These are phyloP conservation scores for Fusarium caatingaense DNA, from an alignment of 2,329 filamentous ascomycete genomes.

Conservation along the genomic window DNA sequence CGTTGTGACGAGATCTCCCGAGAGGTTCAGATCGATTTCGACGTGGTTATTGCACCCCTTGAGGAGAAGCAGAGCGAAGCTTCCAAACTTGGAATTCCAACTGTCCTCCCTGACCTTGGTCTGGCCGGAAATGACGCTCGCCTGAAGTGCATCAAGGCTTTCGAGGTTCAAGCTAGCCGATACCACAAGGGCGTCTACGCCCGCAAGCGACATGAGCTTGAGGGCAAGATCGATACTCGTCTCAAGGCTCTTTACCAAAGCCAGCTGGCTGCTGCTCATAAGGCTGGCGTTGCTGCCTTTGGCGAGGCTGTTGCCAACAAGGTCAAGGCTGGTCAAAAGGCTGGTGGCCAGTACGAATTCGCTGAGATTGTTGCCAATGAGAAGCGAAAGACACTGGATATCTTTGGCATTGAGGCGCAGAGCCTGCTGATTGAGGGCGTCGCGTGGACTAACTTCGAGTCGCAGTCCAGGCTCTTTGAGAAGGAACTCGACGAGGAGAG, in stretches of 20 bases:
- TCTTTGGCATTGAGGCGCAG: slow-evolving; percentile 81
- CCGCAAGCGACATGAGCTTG: slow-evolving; percentile 85
- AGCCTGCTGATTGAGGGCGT: slow-evolving; percentile 82
- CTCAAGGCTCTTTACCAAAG: slow-evolving; percentile 88
- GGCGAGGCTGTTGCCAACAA: slow-evolving; percentile 86
- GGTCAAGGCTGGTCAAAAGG: slow-evolving; percentile 93
- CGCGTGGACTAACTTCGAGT: slow-evolving; percentile 86
- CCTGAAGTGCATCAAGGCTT: slow-evolving; percentile 79
- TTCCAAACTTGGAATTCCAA: slow-evolving; percentile 75
- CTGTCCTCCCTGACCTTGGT: slow-evolving; percentile 81
- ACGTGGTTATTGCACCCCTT: slow-evolving; percentile 81
- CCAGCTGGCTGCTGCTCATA: slow-evolving; percentile 91
- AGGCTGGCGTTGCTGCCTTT: slow-evolving; percentile 84
- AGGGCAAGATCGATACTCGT: slow-evolving; percentile 86
- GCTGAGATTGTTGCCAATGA: slow-evolving; percentile 90
- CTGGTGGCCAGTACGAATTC: slow-evolving; percentile 91
- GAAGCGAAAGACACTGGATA: slow-evolving; percentile 78
- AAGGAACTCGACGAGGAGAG: slow-evolving; percentile 94
- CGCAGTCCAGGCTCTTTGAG: slow-evolving; percentile 82
- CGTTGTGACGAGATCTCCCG: slow-evolving; percentile 96
- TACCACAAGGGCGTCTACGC: slow-evolving; percentile 97
- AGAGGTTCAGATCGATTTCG: slow-evolving; percentile 87
- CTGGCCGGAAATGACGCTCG: slow-evolving; percentile 77
- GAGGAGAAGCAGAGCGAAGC: slow-evolving; percentile 87
- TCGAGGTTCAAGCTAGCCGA: slow-evolving; percentile 88